Base-by-base conservation (phyloP, 140 eudicot species). In the Erigeron philadelphicus region DNA sequence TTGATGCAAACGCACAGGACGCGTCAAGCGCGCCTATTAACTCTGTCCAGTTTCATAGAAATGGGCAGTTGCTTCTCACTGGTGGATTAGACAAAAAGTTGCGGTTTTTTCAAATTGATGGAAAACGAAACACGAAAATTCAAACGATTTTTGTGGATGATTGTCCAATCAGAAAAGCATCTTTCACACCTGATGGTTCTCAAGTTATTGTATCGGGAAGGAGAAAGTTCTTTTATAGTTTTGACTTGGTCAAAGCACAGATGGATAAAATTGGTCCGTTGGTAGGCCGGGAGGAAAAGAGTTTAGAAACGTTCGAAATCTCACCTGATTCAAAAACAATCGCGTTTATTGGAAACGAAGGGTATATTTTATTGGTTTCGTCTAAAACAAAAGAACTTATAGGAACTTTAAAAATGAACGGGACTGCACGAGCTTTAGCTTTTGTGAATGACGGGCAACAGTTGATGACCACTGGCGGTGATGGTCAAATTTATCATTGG, bases 401-500 rank as follows among this genome's bases (percentile, higher is more conserved):
- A 3, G 94, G 94, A 44, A 86, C 94, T 8, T 80, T 88, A 13
- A 88, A 88, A 64, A 88, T 86, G 96, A 88, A 88, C 57, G 96
- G 94, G 18, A 83, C 94, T 63, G 86, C 74, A 25, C 89, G 96
- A 2, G 83, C 94, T 44, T 49, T 88, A 53, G 89, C 94, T 25
- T 88, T 88, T 31, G 19, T 83, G 1, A 74, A 75, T 13, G 86
- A 81, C 13, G 96, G 93, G 40, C 78, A 81, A 21, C 83, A 86
- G 23, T 64, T 88, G 74, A 46, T 88, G 62, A 86, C 83, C 78
- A 77, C 96, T 1, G 94, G 96, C 8, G 96, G 96, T 13, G 96
- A 88, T 43, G 96, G 96, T 58, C 84, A 84, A 21, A 81, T 88
- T 52, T 88, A 88, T 66, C 94, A 86, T 56, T 88, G 96, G 96